These are phyloP conservation scores for Pterocarpus macrocarpus DNA, from an alignment of 306 rosid genomes.

Conservation along the genomic window DNA sequence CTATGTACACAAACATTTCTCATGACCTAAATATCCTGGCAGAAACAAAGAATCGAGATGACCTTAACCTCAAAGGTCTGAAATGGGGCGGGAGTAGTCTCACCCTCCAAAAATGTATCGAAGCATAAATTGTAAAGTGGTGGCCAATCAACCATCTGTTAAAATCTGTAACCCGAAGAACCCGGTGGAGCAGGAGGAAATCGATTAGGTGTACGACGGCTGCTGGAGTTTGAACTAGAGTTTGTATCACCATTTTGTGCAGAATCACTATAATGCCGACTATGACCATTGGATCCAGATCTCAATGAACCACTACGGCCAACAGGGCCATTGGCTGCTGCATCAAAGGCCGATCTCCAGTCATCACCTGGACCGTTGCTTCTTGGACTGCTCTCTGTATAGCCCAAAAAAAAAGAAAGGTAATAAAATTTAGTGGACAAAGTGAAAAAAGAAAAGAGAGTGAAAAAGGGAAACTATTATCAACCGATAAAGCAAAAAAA, in stretches of 20 bases:
- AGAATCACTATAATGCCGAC: conserved; percentile 76
- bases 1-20: conserved; percentile 76
- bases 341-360: conserved; percentile 93
- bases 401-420: conserved; percentile 13
- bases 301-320: conserved; percentile 59
- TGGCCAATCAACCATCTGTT: conserved; percentile 48
- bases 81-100: conserved; percentile 54
- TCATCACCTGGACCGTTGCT: conserved; percentile 82
- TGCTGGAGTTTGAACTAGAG: conserved; percentile 73
- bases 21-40: conserved; percentile 59
- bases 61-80: conserved; percentile 57
- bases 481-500: background rate
- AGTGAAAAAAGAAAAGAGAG: background rate
- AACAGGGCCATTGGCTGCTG: conserved; percentile 79
- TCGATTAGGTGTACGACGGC: conserved; percentile 91
- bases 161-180: conserved; percentile 79
- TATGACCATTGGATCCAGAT: conserved; percentile 85
- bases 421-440: conserved; percentile 27
- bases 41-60: conserved; percentile 56
- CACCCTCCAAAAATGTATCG: conserved; percentile 70
- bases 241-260: conserved; percentile 84
- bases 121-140: conserved; percentile 53
- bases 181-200: conserved; percentile 90
- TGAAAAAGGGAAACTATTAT: background rate
- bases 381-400: conserved; percentile 87